Base-by-base conservation (phyloP, 176 grass and related monocot genomes). In the Coix lacrymajobi region DNA sequence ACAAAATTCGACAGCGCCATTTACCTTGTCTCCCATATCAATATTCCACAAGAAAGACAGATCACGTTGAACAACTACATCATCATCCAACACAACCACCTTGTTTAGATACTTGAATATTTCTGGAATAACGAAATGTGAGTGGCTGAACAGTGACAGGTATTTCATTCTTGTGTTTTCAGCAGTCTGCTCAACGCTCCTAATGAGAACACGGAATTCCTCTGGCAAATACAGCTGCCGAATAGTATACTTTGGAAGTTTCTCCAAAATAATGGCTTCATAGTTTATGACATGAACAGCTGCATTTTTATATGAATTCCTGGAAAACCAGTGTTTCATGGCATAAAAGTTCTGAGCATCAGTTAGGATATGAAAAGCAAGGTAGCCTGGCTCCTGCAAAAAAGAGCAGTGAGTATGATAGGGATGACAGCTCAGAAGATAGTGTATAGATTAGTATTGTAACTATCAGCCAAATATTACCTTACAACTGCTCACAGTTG, bases 111-210 rank as follows among this genome's bases (percentile, higher is more conserved):
- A 83, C 68, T 93, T 95, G 83, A 98, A 98, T 81, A 98, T 91
- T 88, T 95, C 87, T 67, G 96, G 92, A 81, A 98, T 91, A 73
- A 98, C 69, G 81, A 95, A 98, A 77, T 98, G 96, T 1, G 96
- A 95, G 77, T 93, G 92, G 74, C 96, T 87, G 70, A 98, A 98
- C 31, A 98, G 38, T 16, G 92, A 86, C 26, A 98, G 71, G 68
- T 98, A 98, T 71, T 91, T 83, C 75, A 89, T 90, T 69, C 76
- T 94, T 78, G 87, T 91, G 51, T 88, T 87, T 30, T 83, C 77
- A 76, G 95, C 19, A 66, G 90, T 82, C 62, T 56, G 91, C 49
- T 88, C 91, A 30, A 43, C 66, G 44, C 84, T 83, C 79, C 84
- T 90, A 86, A 98, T 80, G 52, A 88, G 92, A 93, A 93, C 84